Conservation (phyloP, 2,329 filamentous ascomycete species). For the Setomelanomma holmii region DNA sequence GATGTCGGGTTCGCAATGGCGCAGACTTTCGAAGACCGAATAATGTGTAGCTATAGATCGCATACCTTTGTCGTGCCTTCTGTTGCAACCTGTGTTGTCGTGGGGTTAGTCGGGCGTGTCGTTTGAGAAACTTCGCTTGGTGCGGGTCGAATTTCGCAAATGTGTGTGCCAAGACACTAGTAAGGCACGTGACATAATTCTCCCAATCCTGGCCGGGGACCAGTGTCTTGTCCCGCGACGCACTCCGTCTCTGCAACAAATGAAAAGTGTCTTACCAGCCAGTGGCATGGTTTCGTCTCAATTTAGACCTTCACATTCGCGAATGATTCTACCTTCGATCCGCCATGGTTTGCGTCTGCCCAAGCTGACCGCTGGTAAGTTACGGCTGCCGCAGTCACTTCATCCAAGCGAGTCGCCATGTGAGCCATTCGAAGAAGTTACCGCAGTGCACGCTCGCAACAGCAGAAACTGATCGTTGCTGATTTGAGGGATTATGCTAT, state of each 20-base stretch:
- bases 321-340: no score
- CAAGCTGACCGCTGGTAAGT: background rate
- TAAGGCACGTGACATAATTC: background rate
- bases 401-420: background rate
- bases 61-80: slow-evolving; percentile 48
- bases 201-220: no score
- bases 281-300: no score
- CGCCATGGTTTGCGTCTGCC: no score
- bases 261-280: background rate
- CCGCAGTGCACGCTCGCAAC: background rate
- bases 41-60: slow-evolving; percentile 15
- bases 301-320: no score
- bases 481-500: background rate
- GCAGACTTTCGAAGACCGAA: slow-evolving; percentile 12
- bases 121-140: background rate
- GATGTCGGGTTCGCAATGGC: slow-evolving; percentile 28
- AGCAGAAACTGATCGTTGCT: background rate
- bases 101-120: slow-evolving; percentile 33
- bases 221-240: no score
- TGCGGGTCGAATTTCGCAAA: background rate
- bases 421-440: background rate
- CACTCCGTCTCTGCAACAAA: no score
- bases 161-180: background rate
- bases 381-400: background rate
- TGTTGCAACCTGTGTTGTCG: slow-evolving; percentile 45